A percentile compares a stretch with the other conserved stretches of the same genome.
Evolutionary conservation across 495 filamentous ascomycete species (phyloP).

Genomic region (Jackrogersella multiformis): DNA sequence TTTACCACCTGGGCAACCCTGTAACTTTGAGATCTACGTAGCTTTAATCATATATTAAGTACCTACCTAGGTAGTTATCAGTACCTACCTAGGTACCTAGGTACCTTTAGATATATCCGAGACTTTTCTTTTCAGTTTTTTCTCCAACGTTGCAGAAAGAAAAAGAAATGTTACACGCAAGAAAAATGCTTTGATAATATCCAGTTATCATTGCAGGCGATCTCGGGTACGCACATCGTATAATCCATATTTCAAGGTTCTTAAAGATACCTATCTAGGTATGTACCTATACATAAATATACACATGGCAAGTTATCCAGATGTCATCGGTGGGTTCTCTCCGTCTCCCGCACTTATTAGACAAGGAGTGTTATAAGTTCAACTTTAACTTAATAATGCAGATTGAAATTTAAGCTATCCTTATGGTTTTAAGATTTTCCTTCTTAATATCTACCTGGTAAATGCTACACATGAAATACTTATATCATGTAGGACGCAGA

Average conservation of each 20-base stretch:
- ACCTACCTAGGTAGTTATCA: too few species aligned
- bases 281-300: background rate
- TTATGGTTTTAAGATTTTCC: background rate
- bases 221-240: constrained; percentile 19
- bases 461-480: background rate
- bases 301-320: background rate
- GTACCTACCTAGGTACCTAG: too few species aligned
- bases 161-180: constrained; percentile 10
- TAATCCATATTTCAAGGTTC: too few species aligned
- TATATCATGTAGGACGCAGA: background rate
- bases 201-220: constrained; percentile 4
- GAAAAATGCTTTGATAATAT: constrained; percentile 13
- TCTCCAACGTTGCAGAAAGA: background rate
- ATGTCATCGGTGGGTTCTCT: too few species aligned
- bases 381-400: constrained; percentile 17
- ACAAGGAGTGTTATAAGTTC: too few species aligned
- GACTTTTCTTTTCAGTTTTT: background rate
- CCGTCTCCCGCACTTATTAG: background rate
- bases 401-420: background rate
- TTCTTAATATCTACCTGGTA: background rate
- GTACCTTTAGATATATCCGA: too few species aligned
- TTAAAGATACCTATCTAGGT: too few species aligned
- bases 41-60: background rate
- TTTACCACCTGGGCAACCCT: background rate
- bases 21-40: background rate